Base-by-base conservation (phyloP, 2,329 filamentous ascomycete genomes). In the Fusarium secorum region DNA sequence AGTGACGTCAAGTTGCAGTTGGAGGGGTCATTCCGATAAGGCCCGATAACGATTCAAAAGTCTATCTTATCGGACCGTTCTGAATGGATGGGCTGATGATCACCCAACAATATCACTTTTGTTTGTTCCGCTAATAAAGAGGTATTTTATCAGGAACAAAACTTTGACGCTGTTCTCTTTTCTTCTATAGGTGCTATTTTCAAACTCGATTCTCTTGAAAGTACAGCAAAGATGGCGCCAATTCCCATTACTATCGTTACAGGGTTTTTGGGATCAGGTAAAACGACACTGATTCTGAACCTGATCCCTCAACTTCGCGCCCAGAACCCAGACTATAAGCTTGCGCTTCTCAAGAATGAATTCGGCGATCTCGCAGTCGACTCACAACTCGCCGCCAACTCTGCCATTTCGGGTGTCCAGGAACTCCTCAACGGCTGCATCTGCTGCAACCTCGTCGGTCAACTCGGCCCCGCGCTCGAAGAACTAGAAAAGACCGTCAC, bases 381-480 rank as follows among this genome's bases (percentile, higher is more conserved):
- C 85, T 96, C 93, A 3, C 93, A 97, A 80, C 91, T 99, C 33
- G 95, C 96, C 20, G 87, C 92, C 1, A 92, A 92, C 18, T 89
- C 89, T 53, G 90, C 95, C 69, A 94, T 99, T 74, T 91, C 93
- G 2, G 95, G 94, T 60, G 95, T 97, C 8, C 92, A 93, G 75
- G 96, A 99, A 81, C 87, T 99, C 2, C 90, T 99, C 58, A 97
- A 97, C 80, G 96, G 95, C 73, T 98, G 96, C 83, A 98, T 99
- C 81, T 99, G 96, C 88, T 99, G 96, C 85, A 98, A 98, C 79
- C 91, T 98, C 30, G 95, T 99, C 66, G 96, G 96, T 20, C 93
- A 97, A 80, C 89, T 99, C 11, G 89, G 89, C 65, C 90, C 92
- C 51, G 95, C 95, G 3, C 89, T 99, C 22, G 83, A 87, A 45